Percentiles rank a stretch among this genome's conserved stretches.
Conservation (phyloP, 192 early-diverging fungal species). For the Helicostylum pulchrum region DNA sequence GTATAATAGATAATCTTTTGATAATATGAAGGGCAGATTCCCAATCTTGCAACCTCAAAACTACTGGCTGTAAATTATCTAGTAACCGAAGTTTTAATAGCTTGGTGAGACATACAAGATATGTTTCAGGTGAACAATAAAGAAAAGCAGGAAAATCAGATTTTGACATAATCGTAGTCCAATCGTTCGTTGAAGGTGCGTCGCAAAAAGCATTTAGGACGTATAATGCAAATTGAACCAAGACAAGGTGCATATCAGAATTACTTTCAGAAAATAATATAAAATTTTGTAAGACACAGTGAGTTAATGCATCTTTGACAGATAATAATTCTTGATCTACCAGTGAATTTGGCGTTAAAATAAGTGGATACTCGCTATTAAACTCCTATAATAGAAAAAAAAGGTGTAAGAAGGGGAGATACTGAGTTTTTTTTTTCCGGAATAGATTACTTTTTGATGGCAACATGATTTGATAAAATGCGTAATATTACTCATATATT, state of each 20-base stretch:
- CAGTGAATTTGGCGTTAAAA: not conserved
- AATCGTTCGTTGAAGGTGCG: no score
- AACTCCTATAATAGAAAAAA: conserved; percentile 4
- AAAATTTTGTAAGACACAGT: not conserved
- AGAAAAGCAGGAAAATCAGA: conserved; percentile 4
- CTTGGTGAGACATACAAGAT: not conserved
- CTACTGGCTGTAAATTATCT: not conserved
- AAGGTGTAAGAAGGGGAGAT: not conserved
- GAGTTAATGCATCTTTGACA: not conserved
- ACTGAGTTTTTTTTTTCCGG: no score
- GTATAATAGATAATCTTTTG: conserved; percentile 1
- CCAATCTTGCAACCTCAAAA: conserved; percentile 9
- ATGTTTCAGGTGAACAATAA: conserved; percentile 7
- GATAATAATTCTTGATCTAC: not conserved
- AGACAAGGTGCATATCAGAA: not conserved
- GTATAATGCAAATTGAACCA: not conserved
- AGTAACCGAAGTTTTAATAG: not conserved
- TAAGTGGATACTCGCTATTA: not conserved
- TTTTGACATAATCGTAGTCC: no score
- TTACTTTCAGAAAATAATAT: no score
- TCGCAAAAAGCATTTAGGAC: not conserved
- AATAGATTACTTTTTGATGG: not conserved
- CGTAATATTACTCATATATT: conserved; percentile 3
- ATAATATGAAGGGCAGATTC: not conserved
- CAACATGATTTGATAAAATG: conserved; percentile 12